Evolutionary conservation across 129 eudicot genomes (phyloP).

Genomic region (sunflower (Helianthus annuus)): DNA sequence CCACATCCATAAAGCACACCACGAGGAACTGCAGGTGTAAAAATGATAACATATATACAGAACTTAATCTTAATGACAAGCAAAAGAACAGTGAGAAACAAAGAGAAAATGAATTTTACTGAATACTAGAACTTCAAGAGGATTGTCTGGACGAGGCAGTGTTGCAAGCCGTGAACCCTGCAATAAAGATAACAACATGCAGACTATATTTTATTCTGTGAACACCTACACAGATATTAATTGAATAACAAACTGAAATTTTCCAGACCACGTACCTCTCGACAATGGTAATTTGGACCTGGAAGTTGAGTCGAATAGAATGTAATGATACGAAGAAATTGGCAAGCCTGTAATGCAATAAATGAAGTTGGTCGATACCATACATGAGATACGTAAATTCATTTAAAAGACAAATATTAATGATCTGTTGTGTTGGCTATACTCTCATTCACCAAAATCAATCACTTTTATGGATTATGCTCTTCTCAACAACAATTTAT

Average conservation of each 20-base stretch:
- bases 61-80: neutral
- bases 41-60: constrained; percentile 4
- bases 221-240: too few relatives aligned
- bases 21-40: constrained; percentile 61
- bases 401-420: too few relatives aligned
- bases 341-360: constrained; percentile 60
- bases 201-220: too few relatives aligned
- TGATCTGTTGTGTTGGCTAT: too few relatives aligned
- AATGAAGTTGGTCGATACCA: too few relatives aligned
- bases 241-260: too few relatives aligned
- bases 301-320: constrained; percentile 93
- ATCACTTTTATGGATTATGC: too few relatives aligned
- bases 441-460: too few relatives aligned
- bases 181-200: neutral
- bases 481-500: too few relatives aligned
- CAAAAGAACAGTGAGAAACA: neutral
- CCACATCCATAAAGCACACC: constrained; percentile 97
- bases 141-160: constrained; percentile 76
- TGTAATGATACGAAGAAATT: constrained; percentile 73
- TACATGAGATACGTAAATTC: neutral
- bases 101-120: constrained; percentile 38
- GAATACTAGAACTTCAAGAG: constrained; percentile 60
- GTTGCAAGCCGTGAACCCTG: constrained; percentile 86
- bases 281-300: constrained; percentile 92
- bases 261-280: constrained; percentile 54